Evolutionary conservation across 768 basidiomycete genomes (phyloP).

Genomic region (Xerocomus brunneocitrinus): DNA sequence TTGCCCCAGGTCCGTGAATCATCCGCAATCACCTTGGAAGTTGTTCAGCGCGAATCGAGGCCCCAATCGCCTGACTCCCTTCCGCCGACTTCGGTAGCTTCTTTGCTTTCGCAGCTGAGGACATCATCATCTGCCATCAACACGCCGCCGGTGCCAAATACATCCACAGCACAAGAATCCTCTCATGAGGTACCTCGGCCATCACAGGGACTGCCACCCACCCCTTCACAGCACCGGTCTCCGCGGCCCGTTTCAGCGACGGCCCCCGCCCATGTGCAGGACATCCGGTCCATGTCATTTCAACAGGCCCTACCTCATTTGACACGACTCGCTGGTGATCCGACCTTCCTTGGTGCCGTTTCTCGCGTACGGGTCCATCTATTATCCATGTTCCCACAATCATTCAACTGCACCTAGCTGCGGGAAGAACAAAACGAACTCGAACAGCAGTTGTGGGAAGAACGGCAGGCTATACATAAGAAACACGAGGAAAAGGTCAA

Average conservation of each 20-base stretch:
- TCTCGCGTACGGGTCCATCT: constrained; percentile 41
- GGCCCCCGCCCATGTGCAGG: constrained; percentile 20
- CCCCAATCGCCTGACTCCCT: background rate
- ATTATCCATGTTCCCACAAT: constrained; percentile 1
- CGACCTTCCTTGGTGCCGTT: constrained; percentile 45
- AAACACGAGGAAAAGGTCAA: constrained; percentile 72
- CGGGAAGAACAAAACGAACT: constrained; percentile 66
- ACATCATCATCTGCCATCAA: constrained; percentile 21
- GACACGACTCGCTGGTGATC: constrained; percentile 54
- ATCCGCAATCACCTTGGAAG: constrained; percentile 2
- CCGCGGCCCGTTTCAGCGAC: constrained; percentile 8
- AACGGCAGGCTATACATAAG: constrained; percentile 54
- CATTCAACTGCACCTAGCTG: constrained; percentile 41
- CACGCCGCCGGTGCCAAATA: constrained; percentile 8
- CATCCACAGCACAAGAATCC: constrained; percentile 6
- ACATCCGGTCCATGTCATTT: constrained; percentile 52
- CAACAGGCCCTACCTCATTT: constrained; percentile 67
- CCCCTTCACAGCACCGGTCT: constrained; percentile 8
- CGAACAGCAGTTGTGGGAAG: constrained; percentile 65
- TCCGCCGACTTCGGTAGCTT: constrained; percentile 47
- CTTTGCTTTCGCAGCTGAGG: constrained; percentile 59
- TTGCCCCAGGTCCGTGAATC: constrained; percentile 8
- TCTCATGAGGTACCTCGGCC: constrained; percentile 11
- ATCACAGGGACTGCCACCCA: constrained; percentile 13
- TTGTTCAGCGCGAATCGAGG: constrained; percentile 3